Evolutionary conservation across 108 stramenopile species (phyloP).

Genomic region (Thalassiosira profunda): DNA sequence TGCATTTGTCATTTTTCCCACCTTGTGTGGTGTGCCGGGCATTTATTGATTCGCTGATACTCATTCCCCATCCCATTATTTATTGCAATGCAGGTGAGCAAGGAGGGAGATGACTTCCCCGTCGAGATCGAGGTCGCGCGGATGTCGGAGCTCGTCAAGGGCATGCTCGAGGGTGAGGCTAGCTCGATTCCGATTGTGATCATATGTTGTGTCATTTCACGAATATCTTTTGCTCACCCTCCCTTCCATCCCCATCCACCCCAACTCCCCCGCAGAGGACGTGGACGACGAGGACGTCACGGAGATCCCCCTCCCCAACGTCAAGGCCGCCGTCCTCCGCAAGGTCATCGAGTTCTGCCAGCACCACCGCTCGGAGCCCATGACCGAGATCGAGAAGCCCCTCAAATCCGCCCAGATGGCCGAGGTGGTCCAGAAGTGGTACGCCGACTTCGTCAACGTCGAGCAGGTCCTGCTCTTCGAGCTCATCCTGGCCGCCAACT

Average conservation of each 20-base stretch:
- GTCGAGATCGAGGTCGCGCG: constrained; percentile 94
- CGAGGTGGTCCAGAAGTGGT: constrained; percentile 99
- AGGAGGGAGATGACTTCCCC: constrained; percentile 96
- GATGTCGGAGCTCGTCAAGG: constrained; percentile 98
- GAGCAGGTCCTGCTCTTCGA: constrained; percentile 99
- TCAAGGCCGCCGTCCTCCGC: constrained; percentile 93
- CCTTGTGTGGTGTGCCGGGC: too few species aligned
- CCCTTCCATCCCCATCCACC: background rate
- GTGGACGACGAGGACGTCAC: constrained; percentile 87
- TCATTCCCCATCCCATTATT: too few species aligned
- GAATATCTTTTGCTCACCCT: background rate
- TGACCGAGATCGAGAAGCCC: constrained; percentile 99
- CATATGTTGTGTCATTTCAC: too few species aligned
- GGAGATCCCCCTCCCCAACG: constrained; percentile 99
- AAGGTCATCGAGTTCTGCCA: constrained; percentile 99
- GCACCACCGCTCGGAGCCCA: constrained; percentile 94
- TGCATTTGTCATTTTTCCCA: too few species aligned
- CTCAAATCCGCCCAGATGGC: constrained; percentile 96
- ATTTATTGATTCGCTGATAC: too few species aligned
- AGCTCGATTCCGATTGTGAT: too few species aligned
- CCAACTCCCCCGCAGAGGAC: constrained; percentile 54
- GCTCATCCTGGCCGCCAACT: constrained; percentile 98
- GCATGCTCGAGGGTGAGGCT: constrained; percentile 95
- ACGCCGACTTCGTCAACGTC: constrained; percentile 98
- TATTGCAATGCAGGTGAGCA: constrained; percentile 94